These are phyloP conservation scores for Sclerotinia borealis DNA, from an alignment of 2,329 filamentous ascomycete species.

Conservation along the genomic window DNA sequence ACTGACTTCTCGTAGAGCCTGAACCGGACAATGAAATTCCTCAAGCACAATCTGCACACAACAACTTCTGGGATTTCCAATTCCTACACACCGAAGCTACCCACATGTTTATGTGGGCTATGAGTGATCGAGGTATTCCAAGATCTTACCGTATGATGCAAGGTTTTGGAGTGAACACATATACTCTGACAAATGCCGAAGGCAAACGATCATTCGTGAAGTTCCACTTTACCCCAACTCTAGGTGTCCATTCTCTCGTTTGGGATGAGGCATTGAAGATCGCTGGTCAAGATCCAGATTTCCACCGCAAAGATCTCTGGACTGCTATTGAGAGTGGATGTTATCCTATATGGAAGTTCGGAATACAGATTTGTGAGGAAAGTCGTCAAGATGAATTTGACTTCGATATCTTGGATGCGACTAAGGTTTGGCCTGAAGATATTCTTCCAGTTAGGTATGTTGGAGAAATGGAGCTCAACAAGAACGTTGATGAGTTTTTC, in stretches of 20 bases:
- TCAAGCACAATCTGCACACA: constrained; percentile 64
- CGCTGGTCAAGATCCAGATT: constrained; percentile 68
- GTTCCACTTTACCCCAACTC: constrained; percentile 68
- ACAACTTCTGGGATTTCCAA: constrained; percentile 74
- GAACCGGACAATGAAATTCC: constrained; percentile 66
- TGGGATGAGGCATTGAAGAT: constrained; percentile 67
- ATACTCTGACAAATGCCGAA: constrained; percentile 59
- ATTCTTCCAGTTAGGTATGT: constrained; percentile 69
- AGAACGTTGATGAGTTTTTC: constrained; percentile 76
- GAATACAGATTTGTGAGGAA: constrained; percentile 72
- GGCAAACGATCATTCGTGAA: constrained; percentile 70
- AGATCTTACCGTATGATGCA: constrained; percentile 80
- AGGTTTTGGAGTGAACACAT: constrained; percentile 80
- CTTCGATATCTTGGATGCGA: constrained; percentile 73
- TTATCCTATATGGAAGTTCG: constrained; percentile 75
- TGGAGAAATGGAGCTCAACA: constrained; percentile 73
- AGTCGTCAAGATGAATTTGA: constrained; percentile 57
- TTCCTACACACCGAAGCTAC: constrained; percentile 64
- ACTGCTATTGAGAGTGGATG: constrained; percentile 67
- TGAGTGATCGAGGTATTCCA: constrained; percentile 69
- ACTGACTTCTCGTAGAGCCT: constrained; percentile 47
- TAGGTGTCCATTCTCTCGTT: constrained; percentile 65
- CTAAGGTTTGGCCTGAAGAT: constrained; percentile 81
- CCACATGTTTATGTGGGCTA: constrained; percentile 75
- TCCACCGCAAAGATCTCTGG: constrained; percentile 71